phyloP scores from a whole-genome alignment of 805 yeast genomes.

The Yamadazyma takamatsuzukensis region DNA sequence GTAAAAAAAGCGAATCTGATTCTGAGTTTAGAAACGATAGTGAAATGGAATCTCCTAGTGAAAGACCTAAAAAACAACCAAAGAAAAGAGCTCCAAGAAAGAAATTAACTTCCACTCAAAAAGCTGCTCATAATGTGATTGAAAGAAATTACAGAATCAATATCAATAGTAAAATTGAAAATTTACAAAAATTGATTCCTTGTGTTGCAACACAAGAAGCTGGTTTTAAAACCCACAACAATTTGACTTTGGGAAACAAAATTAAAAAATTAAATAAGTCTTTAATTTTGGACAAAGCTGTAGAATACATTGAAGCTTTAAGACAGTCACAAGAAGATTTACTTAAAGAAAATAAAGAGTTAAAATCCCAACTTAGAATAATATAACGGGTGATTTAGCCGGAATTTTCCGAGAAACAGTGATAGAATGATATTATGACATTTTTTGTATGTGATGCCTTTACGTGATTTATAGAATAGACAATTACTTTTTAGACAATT shows the following conservation, averaged over 20 bases:
- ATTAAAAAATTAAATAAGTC: constrained; percentile 52
- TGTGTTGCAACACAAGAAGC: constrained; percentile 61
- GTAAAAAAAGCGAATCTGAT: too few species aligned
- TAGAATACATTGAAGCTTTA: constrained; percentile 52
- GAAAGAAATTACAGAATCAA: constrained; percentile 70
- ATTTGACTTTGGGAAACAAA: background rate
- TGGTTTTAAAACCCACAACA: constrained; percentile 48
- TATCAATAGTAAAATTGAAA: constrained; percentile 68
- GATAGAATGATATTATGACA: too few species aligned
- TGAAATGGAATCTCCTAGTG: too few species aligned
- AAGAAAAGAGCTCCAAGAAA: constrained; percentile 49
- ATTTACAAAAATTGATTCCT: constrained; percentile 63
- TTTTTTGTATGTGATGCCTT: too few species aligned
- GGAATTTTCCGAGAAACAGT: too few species aligned
- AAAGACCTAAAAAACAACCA: constrained; percentile 2
- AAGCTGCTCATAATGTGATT: constrained; percentile 69
- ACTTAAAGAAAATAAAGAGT: constrained; percentile 5
- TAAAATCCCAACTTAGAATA: constrained; percentile 6
- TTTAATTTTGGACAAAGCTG: constrained; percentile 66
- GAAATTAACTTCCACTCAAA: constrained; percentile 55
- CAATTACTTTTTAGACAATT: too few species aligned
- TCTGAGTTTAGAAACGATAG: too few species aligned
- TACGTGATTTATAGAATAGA: too few species aligned
- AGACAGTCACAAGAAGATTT: constrained; percentile 43
- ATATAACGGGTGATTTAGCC: too few species aligned